Percentiles rank a stretch among this genome's conserved stretches.
Evolutionary conservation across 2,329 filamentous ascomycete species (phyloP).

Genomic region (Anthostomella pinea): DNA sequence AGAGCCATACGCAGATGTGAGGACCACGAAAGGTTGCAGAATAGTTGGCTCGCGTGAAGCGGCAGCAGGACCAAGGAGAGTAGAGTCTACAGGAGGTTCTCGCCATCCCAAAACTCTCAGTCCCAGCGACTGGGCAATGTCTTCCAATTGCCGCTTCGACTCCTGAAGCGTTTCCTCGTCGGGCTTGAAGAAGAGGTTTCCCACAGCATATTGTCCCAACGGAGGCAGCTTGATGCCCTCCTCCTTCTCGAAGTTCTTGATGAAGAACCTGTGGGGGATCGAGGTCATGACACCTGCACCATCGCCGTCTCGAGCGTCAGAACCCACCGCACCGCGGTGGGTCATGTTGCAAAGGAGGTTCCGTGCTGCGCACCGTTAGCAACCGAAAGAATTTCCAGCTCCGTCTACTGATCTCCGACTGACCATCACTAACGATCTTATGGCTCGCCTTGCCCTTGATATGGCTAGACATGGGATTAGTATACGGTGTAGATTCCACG

Average conservation of each 20-base stretch:
- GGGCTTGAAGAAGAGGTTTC: constrained; percentile 98
- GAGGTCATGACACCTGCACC: constrained; percentile 99
- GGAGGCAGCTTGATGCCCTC: constrained; percentile 83
- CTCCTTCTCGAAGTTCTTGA: constrained; percentile 96
- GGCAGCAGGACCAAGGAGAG: constrained; percentile 86
- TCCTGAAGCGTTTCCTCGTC: constrained; percentile 85
- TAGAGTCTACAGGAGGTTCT: constrained; percentile 90
- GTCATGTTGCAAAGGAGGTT: constrained; percentile 99
- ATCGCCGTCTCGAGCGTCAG: constrained; percentile 95
- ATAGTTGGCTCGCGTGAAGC: constrained; percentile 93
- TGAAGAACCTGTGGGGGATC: constrained; percentile 96
- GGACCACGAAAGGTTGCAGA: constrained; percentile 90
- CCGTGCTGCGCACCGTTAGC: constrained; percentile 58
- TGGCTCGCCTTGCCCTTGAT: constrained; percentile 97
- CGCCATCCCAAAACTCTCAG: constrained; percentile 94
- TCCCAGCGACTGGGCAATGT: constrained; percentile 83
- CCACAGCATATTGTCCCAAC: constrained; percentile 90
- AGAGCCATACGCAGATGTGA: constrained; percentile 78
- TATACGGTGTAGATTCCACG: constrained; percentile 8
- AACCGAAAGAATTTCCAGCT: background rate
- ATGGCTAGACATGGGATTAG: constrained; percentile 56
- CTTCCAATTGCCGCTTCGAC: constrained; percentile 90
- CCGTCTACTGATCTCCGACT: constrained; percentile 32
- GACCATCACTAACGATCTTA: constrained; percentile 98
- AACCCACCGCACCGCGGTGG: constrained; percentile 96